Conservation (phyloP, 75 land plant species). For the Larix kaempferi region DNA sequence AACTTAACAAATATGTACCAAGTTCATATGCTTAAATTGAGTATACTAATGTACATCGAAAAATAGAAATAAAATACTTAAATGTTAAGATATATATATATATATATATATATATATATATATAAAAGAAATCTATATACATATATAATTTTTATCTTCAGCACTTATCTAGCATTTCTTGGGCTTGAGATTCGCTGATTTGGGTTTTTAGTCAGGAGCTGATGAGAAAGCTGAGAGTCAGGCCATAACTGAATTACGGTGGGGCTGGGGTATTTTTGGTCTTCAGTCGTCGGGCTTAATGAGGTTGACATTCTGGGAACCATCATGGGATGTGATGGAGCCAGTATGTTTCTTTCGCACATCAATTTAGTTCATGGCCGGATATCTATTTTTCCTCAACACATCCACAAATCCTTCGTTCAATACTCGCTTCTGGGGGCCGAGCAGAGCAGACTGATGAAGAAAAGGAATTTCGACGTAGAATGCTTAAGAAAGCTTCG, state of each 20-base stretch:
- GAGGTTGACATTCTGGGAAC: constrained; percentile 76
- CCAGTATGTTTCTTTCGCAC: constrained; percentile 77
- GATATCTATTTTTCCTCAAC: constrained; percentile 68
- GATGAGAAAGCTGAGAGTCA: constrained; percentile 41
- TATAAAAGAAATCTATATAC: too few species aligned
- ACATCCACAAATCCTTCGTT: constrained; percentile 77
- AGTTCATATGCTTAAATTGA: too few species aligned
- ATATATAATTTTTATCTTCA: too few species aligned
- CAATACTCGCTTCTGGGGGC: constrained; percentile 45
- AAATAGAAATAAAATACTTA: too few species aligned
- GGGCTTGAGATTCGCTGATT: too few species aligned
- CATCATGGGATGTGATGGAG: constrained; percentile 90
- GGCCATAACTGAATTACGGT: constrained; percentile 50
- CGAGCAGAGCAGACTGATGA: constrained; percentile 42
- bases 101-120: too few species aligned
- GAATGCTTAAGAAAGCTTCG: constrained; percentile 41
- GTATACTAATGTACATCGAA: too few species aligned
- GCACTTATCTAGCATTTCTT: too few species aligned
- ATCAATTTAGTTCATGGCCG: constrained; percentile 51
- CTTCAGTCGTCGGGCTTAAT: constrained; percentile 47
- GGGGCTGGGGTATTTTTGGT: constrained; percentile 43
- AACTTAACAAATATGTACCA: too few species aligned
- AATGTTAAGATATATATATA: too few species aligned
- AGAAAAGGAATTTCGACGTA: constrained; percentile 31
- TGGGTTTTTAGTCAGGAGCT: too few species aligned